A percentile compares a stretch with the other conserved stretches of the same genome.
Evolutionary conservation across 768 basidiomycete genomes (phyloP).

Genomic region (Leccinum pellstonianum): DNA sequence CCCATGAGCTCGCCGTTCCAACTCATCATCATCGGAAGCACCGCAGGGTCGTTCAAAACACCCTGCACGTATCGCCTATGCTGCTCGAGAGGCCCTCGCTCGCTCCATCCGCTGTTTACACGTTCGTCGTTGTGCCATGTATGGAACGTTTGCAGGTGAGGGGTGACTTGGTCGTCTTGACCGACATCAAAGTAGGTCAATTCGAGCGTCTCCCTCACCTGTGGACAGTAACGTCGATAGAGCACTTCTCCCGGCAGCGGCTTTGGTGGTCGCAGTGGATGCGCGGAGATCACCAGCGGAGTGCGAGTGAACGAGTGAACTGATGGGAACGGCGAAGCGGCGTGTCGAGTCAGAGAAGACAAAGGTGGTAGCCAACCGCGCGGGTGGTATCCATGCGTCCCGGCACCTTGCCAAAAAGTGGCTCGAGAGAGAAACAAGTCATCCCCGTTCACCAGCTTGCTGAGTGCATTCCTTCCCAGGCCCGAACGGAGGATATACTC

Average conservation of each 20-base stretch:
- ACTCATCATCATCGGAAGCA: slow-evolving; percentile 42
- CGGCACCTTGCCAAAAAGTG: slow-evolving; percentile 53
- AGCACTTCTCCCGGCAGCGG: slow-evolving; percentile 40
- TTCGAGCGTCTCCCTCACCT: slow-evolving; percentile 34
- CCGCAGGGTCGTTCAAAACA: slow-evolving; percentile 38
- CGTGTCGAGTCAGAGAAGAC: slow-evolving; percentile 28
- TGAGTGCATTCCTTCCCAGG: slow-evolving; percentile 23
- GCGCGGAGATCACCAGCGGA: slow-evolving; percentile 46
- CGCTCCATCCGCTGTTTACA: slow-evolving; percentile 46
- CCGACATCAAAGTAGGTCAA: slow-evolving; percentile 32
- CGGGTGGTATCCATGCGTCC: slow-evolving; percentile 33
- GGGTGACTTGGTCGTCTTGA: slow-evolving; percentile 8
- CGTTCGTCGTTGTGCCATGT: slow-evolving; percentile 51
- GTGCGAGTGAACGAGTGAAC: slow-evolving; percentile 43
- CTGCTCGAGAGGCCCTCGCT: slow-evolving; percentile 42
- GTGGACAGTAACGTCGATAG: slow-evolving; percentile 37
- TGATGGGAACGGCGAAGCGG: slow-evolving; percentile 35
- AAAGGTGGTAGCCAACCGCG: slow-evolving; percentile 34
- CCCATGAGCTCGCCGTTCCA: slow-evolving; percentile 47
- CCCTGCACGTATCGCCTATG: slow-evolving; percentile 41
- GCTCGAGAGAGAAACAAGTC: slow-evolving; percentile 38
- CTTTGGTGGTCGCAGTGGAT: slow-evolving; percentile 52
- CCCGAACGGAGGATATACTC: slow-evolving; percentile 41
- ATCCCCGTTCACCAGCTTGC: slow-evolving; percentile 12
- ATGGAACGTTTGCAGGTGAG: slow-evolving; percentile 45